phyloP scores from a whole-genome alignment of 805 yeast species.

The Candida stauntonica region DNA sequence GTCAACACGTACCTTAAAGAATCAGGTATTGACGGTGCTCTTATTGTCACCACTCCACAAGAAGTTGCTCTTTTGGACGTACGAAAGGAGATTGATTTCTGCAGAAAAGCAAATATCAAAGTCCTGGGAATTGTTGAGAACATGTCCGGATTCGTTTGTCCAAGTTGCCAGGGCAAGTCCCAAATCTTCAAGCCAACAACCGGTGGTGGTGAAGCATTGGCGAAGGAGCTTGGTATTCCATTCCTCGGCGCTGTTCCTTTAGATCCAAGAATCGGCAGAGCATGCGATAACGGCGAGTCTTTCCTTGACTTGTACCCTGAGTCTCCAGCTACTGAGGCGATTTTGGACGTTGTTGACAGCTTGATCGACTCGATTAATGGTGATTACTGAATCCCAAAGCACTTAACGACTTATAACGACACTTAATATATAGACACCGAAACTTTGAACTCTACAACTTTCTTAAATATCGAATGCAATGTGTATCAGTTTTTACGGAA shows the following conservation, averaged over 20 bases:
- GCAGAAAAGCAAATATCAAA: constrained; percentile 83
- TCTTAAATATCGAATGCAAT: too few relatives aligned
- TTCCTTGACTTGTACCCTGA: constrained; percentile 83
- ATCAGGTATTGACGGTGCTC: constrained; percentile 91
- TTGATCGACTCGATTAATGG: constrained; percentile 51
- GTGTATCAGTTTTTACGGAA: not conserved
- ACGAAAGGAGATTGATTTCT: constrained; percentile 91
- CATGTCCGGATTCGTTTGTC: constrained; percentile 98
- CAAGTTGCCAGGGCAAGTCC: constrained; percentile 85
- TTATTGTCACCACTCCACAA: constrained; percentile 62
- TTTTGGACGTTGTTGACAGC: constrained; percentile 75
- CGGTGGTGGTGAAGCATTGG: constrained; percentile 88
- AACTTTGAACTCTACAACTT: too few relatives aligned
- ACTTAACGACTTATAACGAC: not conserved
- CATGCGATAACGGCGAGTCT: constrained; percentile 83
- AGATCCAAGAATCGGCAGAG: constrained; percentile 88
- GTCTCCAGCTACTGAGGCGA: constrained; percentile 88
- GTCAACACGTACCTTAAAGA: constrained; percentile 85
- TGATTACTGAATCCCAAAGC: not conserved
- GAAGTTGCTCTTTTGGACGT: constrained; percentile 95
- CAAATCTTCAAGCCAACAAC: constrained; percentile 92
- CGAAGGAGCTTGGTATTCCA: constrained; percentile 71
- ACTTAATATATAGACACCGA: constrained; percentile 1
- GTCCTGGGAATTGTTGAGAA: constrained; percentile 91
- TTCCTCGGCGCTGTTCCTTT: constrained; percentile 91